Evolutionary conservation across 306 rosid genomes (phyloP), one percentile per base, ranked within the genome.

Genomic region (Neltuma alba): DNA sequence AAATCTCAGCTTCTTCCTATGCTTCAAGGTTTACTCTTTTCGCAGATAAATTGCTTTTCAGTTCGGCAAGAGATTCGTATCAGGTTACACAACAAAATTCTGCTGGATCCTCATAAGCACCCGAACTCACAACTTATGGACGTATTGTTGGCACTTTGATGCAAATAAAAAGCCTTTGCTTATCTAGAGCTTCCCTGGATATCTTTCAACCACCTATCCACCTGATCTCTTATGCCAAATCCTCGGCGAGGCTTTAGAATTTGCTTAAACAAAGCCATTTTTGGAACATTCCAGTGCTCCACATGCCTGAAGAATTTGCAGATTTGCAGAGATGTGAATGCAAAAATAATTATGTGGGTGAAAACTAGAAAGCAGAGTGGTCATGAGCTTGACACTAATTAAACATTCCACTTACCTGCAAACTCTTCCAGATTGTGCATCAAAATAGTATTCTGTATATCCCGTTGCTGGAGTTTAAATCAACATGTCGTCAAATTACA

Each of bases 211-310:
- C 88, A 92, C 72, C 66, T 85, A 63, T 31, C 71, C 47, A 76
- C 33, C 64, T 76, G 82, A 70, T 86, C 86, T 87, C 86, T 83
- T 80, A 78, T 41, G 76, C 91, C 86, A 85, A 87, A 81, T 73
- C 92, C 88, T 48, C 79, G 23, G 81, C 97, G 87, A 30, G 97
- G 98, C 86, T 86, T 91, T 1, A 94, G 69, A 77, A 94, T 87
- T 85, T 94, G 99, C 83, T 88, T 94, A 63, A 91, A 89, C 79
- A 94, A 82, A 70, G 93, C 92, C 95, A 83, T 86, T 85, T 94
- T 94, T 1, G 97, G 98, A 79, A 94, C 98, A 82, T 94, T 94
- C 98, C 98, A 94, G 62, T 91, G 91, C 89, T 94, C 98, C 73
- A 87, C 91, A 76, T 94, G 97, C 89, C 98, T 92, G 87, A 77